Evolutionary conservation across 805 yeast species (phyloP), one percentile per base, ranked within the genome.

Genomic region (Metschnikowia borealis): DNA sequence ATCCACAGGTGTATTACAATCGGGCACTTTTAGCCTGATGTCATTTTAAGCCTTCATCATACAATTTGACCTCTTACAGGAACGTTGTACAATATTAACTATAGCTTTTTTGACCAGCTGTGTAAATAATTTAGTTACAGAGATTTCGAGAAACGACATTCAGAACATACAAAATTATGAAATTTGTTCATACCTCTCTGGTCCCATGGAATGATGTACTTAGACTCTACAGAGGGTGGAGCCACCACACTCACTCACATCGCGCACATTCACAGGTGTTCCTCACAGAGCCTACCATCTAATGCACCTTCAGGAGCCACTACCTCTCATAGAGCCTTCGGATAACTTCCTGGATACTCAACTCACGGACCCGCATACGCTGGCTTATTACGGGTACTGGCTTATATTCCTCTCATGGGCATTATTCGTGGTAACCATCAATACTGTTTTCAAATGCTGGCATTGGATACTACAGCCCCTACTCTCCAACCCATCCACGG

Each of bases 381-480:
- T 54, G 43, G 58, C 52, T 45, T 43, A 49, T 5, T 66, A 63
- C 46, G 75, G 77, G 1, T 65, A 65, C 49, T 47, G 56, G n/a
- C 51, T 72, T 6, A 43, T 72, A 1, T 43, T 57, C 2, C 59
- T 56, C 3, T 62, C 70, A 6, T 71, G 74, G 74, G 6, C 63
- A 0, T 47, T 70, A 8, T 72, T 70, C 50, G 37, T 64, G 20
- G 56, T 71, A 3, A 60, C 76, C 3, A 48, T 69, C 21, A 70
- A 69, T 54, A 54, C 73, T 15, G 51, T 73, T n/a, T 70, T 73
- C 53, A 50, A 56, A 49, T 34, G 68, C 40, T 73, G 78, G 78
- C 53, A 48, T 31, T 67, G 53, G 54, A 58, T 71, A 13, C 64
- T 73, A 5, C 45, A 50, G 26, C 77, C 77, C 6, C 53, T 71